phyloP scores from a whole-genome alignment of 176 grass and related monocot genomes.

The Bothriochloa decipiens region DNA sequence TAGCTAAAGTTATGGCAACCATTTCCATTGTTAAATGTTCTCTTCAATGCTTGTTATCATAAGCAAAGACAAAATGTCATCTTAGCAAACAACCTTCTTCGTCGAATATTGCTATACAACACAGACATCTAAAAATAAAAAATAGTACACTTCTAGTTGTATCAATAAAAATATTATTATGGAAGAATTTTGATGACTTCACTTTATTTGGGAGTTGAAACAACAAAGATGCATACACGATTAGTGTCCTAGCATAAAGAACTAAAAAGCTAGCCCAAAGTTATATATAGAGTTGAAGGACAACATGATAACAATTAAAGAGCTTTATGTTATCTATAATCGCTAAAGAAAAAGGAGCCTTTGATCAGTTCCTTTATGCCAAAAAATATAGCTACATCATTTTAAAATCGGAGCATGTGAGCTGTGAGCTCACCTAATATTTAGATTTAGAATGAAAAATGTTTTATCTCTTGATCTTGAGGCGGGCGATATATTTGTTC shows the following conservation, averaged over 20 bases:
- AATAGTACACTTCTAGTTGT: neutral
- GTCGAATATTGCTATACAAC: neutral
- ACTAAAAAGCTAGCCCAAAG: neutral
- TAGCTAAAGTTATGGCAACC: neutral
- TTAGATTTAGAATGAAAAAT: constrained; percentile 10
- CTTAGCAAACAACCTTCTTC: neutral
- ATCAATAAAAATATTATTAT: neutral
- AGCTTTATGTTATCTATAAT: constrained; percentile 23
- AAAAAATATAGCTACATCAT: constrained; percentile 27
- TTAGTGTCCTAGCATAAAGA: constrained; percentile 28
- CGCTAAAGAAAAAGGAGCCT: neutral
- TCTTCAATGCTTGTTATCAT: neutral
- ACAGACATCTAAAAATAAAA: neutral
- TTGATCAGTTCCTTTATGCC: constrained; percentile 22
- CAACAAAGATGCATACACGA: constrained; percentile 28
- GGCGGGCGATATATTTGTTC: too few relatives aligned
- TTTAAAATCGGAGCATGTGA: constrained; percentile 1
- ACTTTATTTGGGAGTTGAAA: neutral
- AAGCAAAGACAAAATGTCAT: neutral
- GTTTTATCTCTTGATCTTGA: too few relatives aligned
- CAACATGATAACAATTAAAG: constrained; percentile 31
- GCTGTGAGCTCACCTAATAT: neutral
- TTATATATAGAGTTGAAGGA: constrained; percentile 14
- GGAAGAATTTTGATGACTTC: neutral
- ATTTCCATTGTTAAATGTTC: neutral